These are phyloP conservation scores for Penicillium sp. DNA, from an alignment of 2,329 filamentous ascomycete species.

Conservation along the genomic window DNA sequence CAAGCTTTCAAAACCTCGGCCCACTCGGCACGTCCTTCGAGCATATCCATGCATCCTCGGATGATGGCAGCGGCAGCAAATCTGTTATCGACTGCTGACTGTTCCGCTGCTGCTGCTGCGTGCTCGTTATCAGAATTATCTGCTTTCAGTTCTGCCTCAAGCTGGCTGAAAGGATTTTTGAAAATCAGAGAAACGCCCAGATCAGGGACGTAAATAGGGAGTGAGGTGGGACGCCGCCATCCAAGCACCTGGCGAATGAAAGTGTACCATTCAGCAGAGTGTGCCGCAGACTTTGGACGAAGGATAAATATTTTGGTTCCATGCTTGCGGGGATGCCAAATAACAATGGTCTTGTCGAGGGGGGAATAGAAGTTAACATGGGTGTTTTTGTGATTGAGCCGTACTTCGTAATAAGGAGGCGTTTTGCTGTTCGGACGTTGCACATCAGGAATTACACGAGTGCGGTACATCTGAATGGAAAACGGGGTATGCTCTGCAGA, in stretches of 20 bases:
- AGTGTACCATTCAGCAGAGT: conserved; percentile 67
- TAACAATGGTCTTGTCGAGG: conserved; percentile 64
- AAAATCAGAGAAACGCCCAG: conserved; percentile 58
- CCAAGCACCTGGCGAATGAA: conserved; percentile 61
- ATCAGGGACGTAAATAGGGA: conserved; percentile 63
- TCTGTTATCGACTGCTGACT: conserved; percentile 47
- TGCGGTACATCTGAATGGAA: conserved; percentile 60
- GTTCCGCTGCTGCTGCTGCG: conserved; percentile 37
- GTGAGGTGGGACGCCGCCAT: conserved; percentile 53
- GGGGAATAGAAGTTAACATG: conserved; percentile 63
- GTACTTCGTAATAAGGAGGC: conserved; percentile 57
- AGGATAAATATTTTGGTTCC: conserved; percentile 62
- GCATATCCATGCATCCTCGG: conserved; percentile 56
- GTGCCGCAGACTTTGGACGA: conserved; percentile 58
- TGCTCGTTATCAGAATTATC: conserved; percentile 46
- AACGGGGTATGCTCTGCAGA: conserved; percentile 55
- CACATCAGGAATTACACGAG: conserved; percentile 60
- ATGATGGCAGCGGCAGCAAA: conserved; percentile 58
- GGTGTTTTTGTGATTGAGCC: conserved; percentile 52
- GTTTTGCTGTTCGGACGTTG: conserved; percentile 54
- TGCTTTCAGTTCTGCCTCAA: conserved; percentile 42
- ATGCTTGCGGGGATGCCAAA: conserved; percentile 55
- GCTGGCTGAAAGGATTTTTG: conserved; percentile 57
- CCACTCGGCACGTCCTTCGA: conserved; percentile 58
- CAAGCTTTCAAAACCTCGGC: conserved; percentile 58